Evolutionary conservation across 139 green algal genomes (phyloP).

Genomic region (Eudorina sp.): DNA sequence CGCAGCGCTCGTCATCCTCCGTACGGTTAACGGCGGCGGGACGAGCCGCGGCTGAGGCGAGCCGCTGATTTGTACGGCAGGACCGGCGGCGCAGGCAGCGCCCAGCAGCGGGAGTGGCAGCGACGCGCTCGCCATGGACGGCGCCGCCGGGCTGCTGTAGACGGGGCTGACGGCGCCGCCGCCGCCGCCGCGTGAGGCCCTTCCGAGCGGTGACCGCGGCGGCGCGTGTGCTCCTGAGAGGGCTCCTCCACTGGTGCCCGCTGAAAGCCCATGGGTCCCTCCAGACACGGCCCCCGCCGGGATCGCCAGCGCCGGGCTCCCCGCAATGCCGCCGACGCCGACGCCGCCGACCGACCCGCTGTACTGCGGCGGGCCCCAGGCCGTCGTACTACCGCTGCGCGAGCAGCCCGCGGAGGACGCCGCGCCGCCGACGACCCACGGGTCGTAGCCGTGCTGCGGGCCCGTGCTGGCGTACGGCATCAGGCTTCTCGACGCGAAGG

Average conservation of each 20-base stretch:
- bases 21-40: no score
- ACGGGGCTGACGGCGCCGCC: not conserved
- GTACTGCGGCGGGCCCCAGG: not conserved
- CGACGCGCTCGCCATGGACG: not conserved
- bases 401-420: not conserved
- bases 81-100: not conserved
- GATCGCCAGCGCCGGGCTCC: not conserved
- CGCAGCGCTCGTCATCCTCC: no score
- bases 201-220: conserved; percentile 7
- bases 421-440: not conserved
- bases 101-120: conserved; percentile 8
- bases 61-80: not conserved
- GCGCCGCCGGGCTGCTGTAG: not conserved
- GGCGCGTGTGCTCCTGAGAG: not conserved
- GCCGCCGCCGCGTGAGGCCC: not conserved
- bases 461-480: not conserved
- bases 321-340: not conserved
- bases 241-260: not conserved
- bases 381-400: not conserved
- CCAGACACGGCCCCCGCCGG: not conserved
- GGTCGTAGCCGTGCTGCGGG: not conserved
- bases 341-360: not conserved
- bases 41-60: not conserved
- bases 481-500: not conserved
- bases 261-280: not conserved